Percentiles rank a stretch among this genome's conserved stretches.
These are phyloP conservation scores for Cadophora luteo-olivacea DNA, from an alignment of 2,329 filamentous ascomycete species.

Conservation along the genomic window DNA sequence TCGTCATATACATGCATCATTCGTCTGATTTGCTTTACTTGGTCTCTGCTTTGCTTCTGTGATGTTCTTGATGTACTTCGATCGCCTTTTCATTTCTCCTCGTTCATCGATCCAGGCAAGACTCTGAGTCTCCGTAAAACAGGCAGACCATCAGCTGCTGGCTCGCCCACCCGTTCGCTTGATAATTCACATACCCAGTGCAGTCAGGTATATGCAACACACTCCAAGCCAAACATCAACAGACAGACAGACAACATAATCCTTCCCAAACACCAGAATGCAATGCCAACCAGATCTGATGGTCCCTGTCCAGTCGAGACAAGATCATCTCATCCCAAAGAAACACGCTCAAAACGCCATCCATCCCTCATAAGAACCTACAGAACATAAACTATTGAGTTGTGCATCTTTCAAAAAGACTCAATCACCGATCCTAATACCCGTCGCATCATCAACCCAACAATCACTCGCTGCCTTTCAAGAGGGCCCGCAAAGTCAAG, in stretches of 20 bases:
- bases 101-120: neutral
- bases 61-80: neutral
- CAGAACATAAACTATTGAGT: neutral
- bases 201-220: too few species aligned
- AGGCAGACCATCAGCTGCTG: neutral
- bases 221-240: neutral
- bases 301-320: neutral
- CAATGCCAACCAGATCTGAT: neutral
- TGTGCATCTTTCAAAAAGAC: neutral
- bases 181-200: neutral
- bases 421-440: neutral
- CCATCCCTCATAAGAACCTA: neutral
- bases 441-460: slow-evolving; percentile 48
- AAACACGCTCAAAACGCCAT: slow-evolving; percentile 7
- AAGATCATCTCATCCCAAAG: neutral
- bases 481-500: slow-evolving; percentile 48
- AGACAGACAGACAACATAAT: neutral
- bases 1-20: slow-evolving; percentile 2
- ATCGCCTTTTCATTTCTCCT: neutral
- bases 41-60: neutral
- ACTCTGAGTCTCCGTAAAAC: neutral
- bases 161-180: neutral
- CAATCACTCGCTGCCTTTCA: slow-evolving; percentile 64
- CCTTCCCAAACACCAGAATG: slow-evolving; percentile 5
- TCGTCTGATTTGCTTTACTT: neutral